Base-by-base conservation (phyloP, 2,329 filamentous ascomycete genomes). In the Phialophora chinensis region DNA sequence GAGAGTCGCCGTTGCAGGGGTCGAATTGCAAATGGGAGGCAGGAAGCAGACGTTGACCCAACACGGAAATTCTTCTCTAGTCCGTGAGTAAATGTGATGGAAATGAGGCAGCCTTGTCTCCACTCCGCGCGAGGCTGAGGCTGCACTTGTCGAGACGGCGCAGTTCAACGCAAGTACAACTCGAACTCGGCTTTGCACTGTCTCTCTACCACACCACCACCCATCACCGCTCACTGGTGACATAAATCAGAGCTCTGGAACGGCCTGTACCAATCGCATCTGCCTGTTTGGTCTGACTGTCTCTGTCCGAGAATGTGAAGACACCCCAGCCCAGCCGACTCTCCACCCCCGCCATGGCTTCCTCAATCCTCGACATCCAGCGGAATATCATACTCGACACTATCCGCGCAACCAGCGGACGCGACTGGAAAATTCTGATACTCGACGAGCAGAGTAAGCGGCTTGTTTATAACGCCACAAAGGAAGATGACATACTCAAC, bases 401-500 rank as follows among this genome's bases (percentile, higher is more conserved):
- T 53, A 69, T 72, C 60, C 66, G 62, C 47, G 67, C 70, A 38
- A 71, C 74, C 62, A 72, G 73, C 58, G 73, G 74, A 74, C 70
- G 77, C 72, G 68, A 73, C 93, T 99, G 95, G 95, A 99, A 98
- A 87, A 91, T 97, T 72, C 83, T 99, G 73, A 90, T 99, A 61
- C 84, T 97, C 74, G 95, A 99, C 80, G 89, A 91, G 72, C 85
- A 84, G 64, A 93, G 92, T 77, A 89, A 90, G 77, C 93, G 90
- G 79, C 86, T 99, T 73, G 86, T 99, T 74, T 90, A 96, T 80
- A 96, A 94, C 83, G 91, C 92, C 55, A 87, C 94, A 77, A 94
- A 92, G 75, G 91, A 97, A 83, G 94, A 99, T 87, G 92, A 97
- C 75, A 96, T 99, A 72, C 90, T 99, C 80, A 96, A 96, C 77